phyloP scores from a whole-genome alignment of 495 filamentous ascomycete genomes.

The Parathielavia hyrcaniae region DNA sequence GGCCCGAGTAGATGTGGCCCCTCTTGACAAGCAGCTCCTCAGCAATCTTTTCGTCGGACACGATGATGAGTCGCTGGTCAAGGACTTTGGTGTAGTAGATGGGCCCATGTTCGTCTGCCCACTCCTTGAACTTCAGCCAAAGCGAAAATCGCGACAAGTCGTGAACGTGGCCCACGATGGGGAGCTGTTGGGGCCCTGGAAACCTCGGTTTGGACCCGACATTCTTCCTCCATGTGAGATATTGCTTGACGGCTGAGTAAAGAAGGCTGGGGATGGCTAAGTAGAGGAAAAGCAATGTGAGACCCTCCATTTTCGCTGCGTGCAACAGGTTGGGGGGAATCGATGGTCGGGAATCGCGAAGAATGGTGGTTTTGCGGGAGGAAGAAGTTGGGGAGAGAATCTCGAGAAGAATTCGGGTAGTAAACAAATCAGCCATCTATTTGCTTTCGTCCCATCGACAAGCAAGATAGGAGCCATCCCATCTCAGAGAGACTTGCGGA shows the following conservation, averaged over 20 bases:
- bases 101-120: constrained; percentile 50
- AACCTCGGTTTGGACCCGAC: constrained; percentile 25
- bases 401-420: background rate
- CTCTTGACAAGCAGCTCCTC: constrained; percentile 50
- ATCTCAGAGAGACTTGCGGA: constrained; percentile 17
- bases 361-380: background rate
- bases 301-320: constrained; percentile 25
- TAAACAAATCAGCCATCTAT: background rate
- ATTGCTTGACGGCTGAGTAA: constrained; percentile 37
- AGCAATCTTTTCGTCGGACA: constrained; percentile 52
- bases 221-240: constrained; percentile 36
- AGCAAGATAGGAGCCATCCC: constrained; percentile 11
- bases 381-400: background rate
- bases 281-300: constrained; percentile 37
- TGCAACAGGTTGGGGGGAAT: background rate
- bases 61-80: constrained; percentile 46
- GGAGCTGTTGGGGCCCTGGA: constrained; percentile 43
- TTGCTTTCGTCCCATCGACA: constrained; percentile 9
- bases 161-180: constrained; percentile 46
- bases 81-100: constrained; percentile 49
- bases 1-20: constrained; percentile 49
- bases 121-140: constrained; percentile 54
- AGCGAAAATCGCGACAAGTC: constrained; percentile 45
- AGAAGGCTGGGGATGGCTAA: constrained; percentile 42
- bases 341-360: background rate